Percentiles rank a stretch among this genome's conserved stretches.
phyloP scores from a whole-genome alignment of 306 rosid genomes.

The Canavalia gladiata region DNA sequence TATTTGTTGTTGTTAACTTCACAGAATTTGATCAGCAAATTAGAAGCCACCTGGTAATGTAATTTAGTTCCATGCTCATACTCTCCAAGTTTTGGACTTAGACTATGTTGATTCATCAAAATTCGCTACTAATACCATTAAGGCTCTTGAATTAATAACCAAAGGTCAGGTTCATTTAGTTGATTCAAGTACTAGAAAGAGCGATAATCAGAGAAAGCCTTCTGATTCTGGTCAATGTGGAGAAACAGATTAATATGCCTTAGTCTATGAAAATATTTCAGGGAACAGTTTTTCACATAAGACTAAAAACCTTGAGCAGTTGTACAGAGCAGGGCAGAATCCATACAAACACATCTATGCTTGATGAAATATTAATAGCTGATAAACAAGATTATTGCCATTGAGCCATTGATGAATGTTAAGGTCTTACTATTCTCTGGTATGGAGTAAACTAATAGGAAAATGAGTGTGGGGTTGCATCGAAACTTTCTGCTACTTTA shows the following conservation, averaged over 20 bases:
- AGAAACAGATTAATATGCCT: conserved; percentile 62
- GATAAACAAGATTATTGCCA: conserved; percentile 68
- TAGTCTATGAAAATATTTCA: conserved; percentile 78
- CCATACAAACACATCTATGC: conserved; percentile 58
- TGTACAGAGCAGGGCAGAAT: conserved; percentile 63
- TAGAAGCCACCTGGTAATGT: too few relatives aligned
- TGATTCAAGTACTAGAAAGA: conserved; percentile 74
- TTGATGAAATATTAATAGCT: conserved; percentile 72
- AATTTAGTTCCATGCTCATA: conserved; percentile 36
- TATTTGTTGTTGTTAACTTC: too few relatives aligned
- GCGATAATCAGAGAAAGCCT: conserved; percentile 68
- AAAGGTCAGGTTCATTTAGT: conserved; percentile 83
- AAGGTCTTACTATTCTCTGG: conserved; percentile 64
- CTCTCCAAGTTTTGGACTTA: conserved; percentile 86
- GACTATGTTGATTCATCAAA: conserved; percentile 92
- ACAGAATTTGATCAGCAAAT: too few relatives aligned
- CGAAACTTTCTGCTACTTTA: conserved; percentile 47
- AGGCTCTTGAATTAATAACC: conserved; percentile 92
- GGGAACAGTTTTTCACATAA: conserved; percentile 44
- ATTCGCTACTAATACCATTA: conserved; percentile 83
- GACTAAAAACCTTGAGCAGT: conserved; percentile 60
- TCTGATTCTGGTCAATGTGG: conserved; percentile 69
- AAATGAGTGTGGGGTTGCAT: conserved; percentile 59
- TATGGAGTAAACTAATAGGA: conserved; percentile 77
- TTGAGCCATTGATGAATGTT: conserved; percentile 62